Evolutionary conservation across 2,329 filamentous ascomycete genomes (phyloP), one percentile per base, ranked within the genome.

Genomic region (Tetracladium maxilliforme): DNA sequence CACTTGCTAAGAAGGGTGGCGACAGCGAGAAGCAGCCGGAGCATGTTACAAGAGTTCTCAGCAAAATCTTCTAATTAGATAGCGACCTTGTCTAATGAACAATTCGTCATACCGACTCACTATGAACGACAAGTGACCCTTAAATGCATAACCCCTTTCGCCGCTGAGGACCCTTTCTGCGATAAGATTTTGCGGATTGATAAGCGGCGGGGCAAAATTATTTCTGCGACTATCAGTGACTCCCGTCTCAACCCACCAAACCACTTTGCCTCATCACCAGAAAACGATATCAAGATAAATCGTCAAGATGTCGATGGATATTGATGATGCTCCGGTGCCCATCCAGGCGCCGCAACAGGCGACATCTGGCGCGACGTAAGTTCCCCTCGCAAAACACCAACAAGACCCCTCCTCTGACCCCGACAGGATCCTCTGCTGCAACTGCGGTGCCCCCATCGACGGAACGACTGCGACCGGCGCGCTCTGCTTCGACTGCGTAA

Each of bases 371-470:
- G 68, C 70, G 34, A 76, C 70, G 64, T 67, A 49, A 39, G 58
- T 46, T 39, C 30, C 23, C 13, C 19, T 21, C 22, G 27, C 18
- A 22, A 24, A 24, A 16, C 20, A 25, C 27, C 33, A 38, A 33
- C 36, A 41, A 13, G 27, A 9, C 27, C 11, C 14, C 39, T 36
- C 22, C 17, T 31, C 28, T 17, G 16, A 28, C 15, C 15, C 16
- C 26, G 24, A 14, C 31, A 81, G 74, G n/a, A 93, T 95, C 46
- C 78, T 98, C 30, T 98, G 90, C 56, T 93, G 83, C 61, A 93
- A 95, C 64, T 98, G 90, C 52, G 90, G 87, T 45, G 84, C 82
- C 32, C 77, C 87, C 19, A 93, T 98, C 43, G 86, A 94, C 52
- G 90, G 90, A 51, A 93, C 84, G 11, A 71, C 73, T 10, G 65